These are phyloP conservation scores for Globisporangium paroecandrum DNA, from an alignment of 352 stramenopile species.

Conservation along the genomic window DNA sequence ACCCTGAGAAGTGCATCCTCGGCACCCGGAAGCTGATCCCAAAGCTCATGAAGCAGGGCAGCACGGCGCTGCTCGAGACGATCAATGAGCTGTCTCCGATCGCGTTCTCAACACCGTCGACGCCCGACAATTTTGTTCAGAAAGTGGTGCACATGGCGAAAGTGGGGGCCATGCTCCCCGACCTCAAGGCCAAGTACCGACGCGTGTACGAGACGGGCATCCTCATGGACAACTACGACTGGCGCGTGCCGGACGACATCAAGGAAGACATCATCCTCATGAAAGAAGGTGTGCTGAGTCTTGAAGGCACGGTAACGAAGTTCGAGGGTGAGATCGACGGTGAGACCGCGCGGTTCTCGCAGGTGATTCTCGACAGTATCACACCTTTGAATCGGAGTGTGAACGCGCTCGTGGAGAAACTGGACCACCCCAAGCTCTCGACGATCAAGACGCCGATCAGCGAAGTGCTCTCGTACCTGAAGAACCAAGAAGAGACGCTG, in stretches of 20 bases:
- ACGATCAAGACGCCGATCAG: conserved; percentile 72
- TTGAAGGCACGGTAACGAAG: conserved; percentile 87
- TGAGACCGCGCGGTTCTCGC: conserved; percentile 89
- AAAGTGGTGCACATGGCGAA: conserved; percentile 89
- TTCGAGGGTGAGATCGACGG: conserved; percentile 91
- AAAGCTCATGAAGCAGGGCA: conserved; percentile 87
- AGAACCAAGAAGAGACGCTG: conserved; percentile 67
- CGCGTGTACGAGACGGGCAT: conserved; percentile 85
- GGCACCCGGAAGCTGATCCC: conserved; percentile 82
- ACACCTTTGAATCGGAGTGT: conserved; percentile 66
- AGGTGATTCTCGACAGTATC: conserved; percentile 89
- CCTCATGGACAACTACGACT: conserved; percentile 91
- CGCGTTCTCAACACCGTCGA: conserved; percentile 68
- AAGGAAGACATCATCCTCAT: conserved; percentile 93
- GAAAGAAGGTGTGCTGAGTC: conserved; percentile 88
- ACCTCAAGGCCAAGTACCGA: conserved; percentile 67
- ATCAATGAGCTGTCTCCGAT: conserved; percentile 83
- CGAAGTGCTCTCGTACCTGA: conserved; percentile 73
- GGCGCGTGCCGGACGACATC: conserved; percentile 89
- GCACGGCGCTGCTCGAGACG: conserved; percentile 73
- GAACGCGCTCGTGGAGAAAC: conserved; percentile 69
- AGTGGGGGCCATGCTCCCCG: conserved; percentile 53
- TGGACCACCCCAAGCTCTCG: conserved; percentile 78
- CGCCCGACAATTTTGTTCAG: conserved; percentile 73
- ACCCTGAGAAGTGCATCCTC: conserved; percentile 83